Conservation (phyloP, 768 basidiomycete species). For the Mycena vitilis region DNA sequence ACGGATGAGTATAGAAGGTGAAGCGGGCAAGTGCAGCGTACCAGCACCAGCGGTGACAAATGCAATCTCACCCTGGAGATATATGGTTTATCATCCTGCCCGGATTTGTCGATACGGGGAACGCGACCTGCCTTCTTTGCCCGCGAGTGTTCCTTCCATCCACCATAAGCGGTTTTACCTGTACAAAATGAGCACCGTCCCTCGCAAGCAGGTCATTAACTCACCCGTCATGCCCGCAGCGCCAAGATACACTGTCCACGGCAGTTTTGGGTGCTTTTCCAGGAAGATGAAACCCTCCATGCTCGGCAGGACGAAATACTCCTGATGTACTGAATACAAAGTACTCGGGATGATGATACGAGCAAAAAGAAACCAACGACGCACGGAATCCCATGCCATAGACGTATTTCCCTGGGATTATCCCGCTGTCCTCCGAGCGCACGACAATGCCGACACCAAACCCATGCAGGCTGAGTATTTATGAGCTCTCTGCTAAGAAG, state of each 20-base stretch:
- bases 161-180: conserved; percentile 44
- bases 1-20: too few relatives aligned
- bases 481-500: too few relatives aligned
- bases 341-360: too few relatives aligned
- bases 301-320: conserved; percentile 8
- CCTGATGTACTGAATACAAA: conserved; percentile 7
- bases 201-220: background rate
- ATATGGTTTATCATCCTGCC: too few relatives aligned
- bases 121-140: conserved; percentile 24
- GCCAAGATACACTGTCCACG: conserved; percentile 52
- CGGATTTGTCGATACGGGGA: background rate
- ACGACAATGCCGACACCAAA: background rate
- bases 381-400: background rate
- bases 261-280: conserved; percentile 7
- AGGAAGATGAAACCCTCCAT: background rate
- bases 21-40: background rate
- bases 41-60: conserved; percentile 11
- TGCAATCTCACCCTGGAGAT: conserved; percentile 7
- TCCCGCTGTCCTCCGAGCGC: background rate
- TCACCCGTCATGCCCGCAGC: conserved; percentile 66
- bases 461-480: too few relatives aligned
- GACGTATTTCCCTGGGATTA: background rate
- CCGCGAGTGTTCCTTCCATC: conserved; percentile 39
- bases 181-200: background rate
- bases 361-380: background rate